Base-by-base conservation (phyloP, 495 filamentous ascomycete genomes). In the Hypomontagnella submonticulosa region DNA sequence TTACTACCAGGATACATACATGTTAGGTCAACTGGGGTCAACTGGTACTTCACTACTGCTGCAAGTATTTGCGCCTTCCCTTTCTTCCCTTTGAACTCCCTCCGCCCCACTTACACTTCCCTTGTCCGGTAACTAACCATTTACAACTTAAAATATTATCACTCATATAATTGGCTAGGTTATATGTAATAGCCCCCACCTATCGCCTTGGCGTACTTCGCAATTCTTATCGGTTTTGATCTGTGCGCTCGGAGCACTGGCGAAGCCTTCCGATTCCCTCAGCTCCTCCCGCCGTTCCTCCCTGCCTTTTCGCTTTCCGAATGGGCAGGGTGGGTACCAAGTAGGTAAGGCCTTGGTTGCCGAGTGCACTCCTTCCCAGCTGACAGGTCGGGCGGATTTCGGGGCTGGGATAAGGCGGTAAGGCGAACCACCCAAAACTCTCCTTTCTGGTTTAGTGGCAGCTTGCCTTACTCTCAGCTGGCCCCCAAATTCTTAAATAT, bases 401-500 rank as follows among this genome's bases (percentile, higher is more conserved):
- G 51, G 67, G 63, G 67, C 62, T 70, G 63, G 54, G 70, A 62
- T 67, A 67, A 61, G 58, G 59, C 70, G 42, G 27, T 19, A 42
- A 38, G 30, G 38, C 50, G 56, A 36, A 4, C n/a, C n/a, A n/a
- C n/a, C n/a, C n/a, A n/a, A 58, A 52, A 27, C 57, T 54, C 38
- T 40, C 42, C 34, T 46, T 57, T 57, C 47, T n/a, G 60, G 58
- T 12, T 37, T 47, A 44, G 53, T 40, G 16, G 30, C 41, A 59
- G 58, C 56, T 73, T 73, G 71, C 71, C 71, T 73, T 67, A 68
- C 65, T 43, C 59, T 73, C 71, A 73, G 71, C 71, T 73, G 66
- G 65, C 66, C 71, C 69, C 69, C 71, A 71, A 73, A 27, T 18
- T 15, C 47, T 15, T 37, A 15, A 30, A 4, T 41, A 51, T 42